Evolutionary conservation across 148 eudicot species (phyloP).

Genomic region (Rhododendron molle): DNA sequence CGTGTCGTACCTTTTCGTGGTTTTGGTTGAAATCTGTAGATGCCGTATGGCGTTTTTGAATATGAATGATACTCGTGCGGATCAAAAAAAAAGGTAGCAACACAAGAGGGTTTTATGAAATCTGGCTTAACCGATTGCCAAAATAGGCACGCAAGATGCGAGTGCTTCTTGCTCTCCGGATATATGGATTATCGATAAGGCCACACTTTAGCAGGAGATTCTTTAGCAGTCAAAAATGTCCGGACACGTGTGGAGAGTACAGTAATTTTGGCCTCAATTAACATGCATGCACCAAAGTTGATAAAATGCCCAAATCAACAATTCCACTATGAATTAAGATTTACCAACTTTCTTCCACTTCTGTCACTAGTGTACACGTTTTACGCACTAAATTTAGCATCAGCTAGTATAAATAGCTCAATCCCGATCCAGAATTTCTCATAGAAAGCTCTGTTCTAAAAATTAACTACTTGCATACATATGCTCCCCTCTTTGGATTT

Average conservation of each 20-base stretch:
- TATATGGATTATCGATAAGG: neutral
- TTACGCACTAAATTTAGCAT: neutral
- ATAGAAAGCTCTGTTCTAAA: neutral
- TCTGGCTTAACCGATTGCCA: neutral
- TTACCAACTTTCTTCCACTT: neutral
- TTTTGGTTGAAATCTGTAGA: too few relatives aligned
- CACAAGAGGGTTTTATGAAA: neutral
- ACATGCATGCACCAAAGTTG: neutral
- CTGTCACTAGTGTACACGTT: neutral
- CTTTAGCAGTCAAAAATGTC: neutral
- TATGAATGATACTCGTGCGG: too few relatives aligned
- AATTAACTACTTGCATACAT: neutral
- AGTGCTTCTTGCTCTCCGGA: neutral
- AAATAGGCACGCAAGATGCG: neutral
- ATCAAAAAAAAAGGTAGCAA: too few relatives aligned
- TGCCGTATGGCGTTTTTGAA: too few relatives aligned
- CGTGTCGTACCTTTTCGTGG: too few relatives aligned
- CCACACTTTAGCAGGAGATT: neutral
- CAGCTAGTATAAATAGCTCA: constrained; percentile 19
- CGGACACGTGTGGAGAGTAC: neutral
- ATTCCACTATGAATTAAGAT: neutral
- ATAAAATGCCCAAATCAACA: constrained; percentile 12
- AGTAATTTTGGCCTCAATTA: neutral
- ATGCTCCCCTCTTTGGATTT: too few relatives aligned
- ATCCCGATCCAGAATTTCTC: neutral